phyloP scores from a whole-genome alignment of 768 basidiomycete species.

The Dacryopinax primogenitus region DNA sequence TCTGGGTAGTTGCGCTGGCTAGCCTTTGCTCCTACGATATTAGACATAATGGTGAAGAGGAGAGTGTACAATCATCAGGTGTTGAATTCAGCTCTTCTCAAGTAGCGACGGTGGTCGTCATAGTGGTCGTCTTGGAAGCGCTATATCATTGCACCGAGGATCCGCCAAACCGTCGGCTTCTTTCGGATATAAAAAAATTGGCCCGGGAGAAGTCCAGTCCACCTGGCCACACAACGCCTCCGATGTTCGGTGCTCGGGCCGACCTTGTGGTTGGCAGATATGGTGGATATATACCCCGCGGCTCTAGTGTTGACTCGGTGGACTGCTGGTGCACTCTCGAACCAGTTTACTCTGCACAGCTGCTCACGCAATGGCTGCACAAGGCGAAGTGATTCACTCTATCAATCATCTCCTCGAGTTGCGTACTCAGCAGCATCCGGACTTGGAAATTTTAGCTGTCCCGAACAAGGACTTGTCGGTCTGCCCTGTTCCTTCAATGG shows the following conservation, averaged over 20 bases:
- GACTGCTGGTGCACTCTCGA: neutral
- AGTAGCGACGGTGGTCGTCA: neutral
- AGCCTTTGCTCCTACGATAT: neutral
- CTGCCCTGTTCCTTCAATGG: neutral
- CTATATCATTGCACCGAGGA: neutral
- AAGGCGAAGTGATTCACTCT: neutral
- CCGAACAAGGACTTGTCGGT: constrained; percentile 2
- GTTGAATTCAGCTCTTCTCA: neutral
- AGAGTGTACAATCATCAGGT: neutral
- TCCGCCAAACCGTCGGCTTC: too few relatives aligned
- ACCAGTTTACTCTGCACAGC: neutral
- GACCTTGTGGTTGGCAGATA: neutral
- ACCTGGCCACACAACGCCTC: too few relatives aligned
- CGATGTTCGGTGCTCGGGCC: neutral
- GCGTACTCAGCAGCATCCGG: neutral
- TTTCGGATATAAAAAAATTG: too few relatives aligned
- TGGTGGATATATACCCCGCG: neutral
- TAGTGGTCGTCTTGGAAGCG: neutral
- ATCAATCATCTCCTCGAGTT: neutral
- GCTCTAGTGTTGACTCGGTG: neutral
- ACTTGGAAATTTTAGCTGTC: constrained; percentile 4
- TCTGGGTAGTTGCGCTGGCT: neutral
- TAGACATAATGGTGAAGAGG: neutral
- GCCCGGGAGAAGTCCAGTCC: too few relatives aligned
- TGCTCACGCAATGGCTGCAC: neutral